These are phyloP conservation scores for Diaporthe sp. DNA, from an alignment of 2,329 filamentous ascomycete genomes.

Conservation along the genomic window DNA sequence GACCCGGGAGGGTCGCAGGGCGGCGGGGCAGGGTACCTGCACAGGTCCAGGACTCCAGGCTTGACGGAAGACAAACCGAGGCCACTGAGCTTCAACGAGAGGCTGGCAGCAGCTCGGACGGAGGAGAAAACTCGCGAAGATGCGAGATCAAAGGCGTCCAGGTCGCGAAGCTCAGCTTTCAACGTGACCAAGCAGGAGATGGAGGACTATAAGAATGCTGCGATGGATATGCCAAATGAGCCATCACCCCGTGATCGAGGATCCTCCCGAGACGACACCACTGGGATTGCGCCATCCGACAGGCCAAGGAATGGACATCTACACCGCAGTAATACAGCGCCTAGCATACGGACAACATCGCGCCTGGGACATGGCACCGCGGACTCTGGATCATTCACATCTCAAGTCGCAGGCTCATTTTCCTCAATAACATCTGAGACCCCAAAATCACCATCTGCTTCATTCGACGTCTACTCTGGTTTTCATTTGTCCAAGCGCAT, in stretches of 20 bases:
- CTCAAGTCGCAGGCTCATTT: conserved; percentile 30
- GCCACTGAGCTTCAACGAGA: conserved; percentile 82
- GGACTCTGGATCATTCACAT: conserved; percentile 39
- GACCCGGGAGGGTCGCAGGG: conserved; percentile 48
- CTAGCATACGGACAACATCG: conserved; percentile 49
- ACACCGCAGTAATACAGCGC: conserved; percentile 60
- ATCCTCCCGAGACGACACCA: conserved; percentile 76
- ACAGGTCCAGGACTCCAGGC: conserved; percentile 58
- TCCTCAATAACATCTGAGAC: conserved; percentile 47
- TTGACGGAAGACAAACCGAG: conserved; percentile 51
- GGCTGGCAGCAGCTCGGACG: conserved; percentile 79
- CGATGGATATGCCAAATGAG: conserved; percentile 66
- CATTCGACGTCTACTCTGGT: conserved; percentile 89
- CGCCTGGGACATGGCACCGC: conserved; percentile 42
- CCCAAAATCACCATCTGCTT: conserved; percentile 57
- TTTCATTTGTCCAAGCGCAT: conserved; percentile 87
- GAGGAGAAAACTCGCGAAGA: conserved; percentile 68
- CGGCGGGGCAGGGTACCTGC: conserved; percentile 58
- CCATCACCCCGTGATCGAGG: conserved; percentile 56
- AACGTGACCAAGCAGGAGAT: conserved; percentile 70
- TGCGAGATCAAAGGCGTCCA: conserved; percentile 65
- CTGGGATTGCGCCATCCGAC: conserved; percentile 53
- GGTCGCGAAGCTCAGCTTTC: conserved; percentile 69
- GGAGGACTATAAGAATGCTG: conserved; percentile 71
- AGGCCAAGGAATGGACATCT: conserved; percentile 48